These are phyloP conservation scores for Elaeis guineensis DNA, from an alignment of 176 grass and related monocot genomes.

Conservation along the genomic window DNA sequence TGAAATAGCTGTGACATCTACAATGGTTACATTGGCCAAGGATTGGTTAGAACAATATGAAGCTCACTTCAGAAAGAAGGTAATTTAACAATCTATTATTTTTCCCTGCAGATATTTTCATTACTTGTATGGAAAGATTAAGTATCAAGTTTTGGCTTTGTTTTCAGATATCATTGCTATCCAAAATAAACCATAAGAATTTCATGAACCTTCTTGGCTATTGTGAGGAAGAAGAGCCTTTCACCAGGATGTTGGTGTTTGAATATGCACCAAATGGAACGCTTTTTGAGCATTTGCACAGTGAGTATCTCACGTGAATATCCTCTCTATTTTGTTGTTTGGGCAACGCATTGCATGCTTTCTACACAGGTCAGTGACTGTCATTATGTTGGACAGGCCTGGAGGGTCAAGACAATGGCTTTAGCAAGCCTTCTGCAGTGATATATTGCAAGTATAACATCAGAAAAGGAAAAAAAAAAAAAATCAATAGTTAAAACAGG, in stretches of 20 bases:
- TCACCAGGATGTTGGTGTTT: constrained; percentile 79
- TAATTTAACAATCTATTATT: not conserved
- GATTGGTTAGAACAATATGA: constrained; percentile 41
- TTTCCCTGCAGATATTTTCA: not conserved
- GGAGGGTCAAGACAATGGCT: too few relatives aligned
- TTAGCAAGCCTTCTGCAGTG: too few relatives aligned
- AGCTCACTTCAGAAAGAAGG: constrained; percentile 60
- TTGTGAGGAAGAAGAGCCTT: constrained; percentile 48
- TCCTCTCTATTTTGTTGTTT: too few relatives aligned
- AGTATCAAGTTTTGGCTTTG: not conserved
- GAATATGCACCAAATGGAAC: constrained; percentile 79
- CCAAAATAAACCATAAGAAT: constrained; percentile 85
- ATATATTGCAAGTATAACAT: too few relatives aligned
- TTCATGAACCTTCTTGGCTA: constrained; percentile 83
- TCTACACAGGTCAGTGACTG: too few relatives aligned
- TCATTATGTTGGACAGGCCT: too few relatives aligned
- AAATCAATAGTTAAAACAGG: too few relatives aligned
- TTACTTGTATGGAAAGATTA: too few relatives aligned
- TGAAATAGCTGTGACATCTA: constrained; percentile 77
- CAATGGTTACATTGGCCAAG: constrained; percentile 16
- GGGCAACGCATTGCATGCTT: too few relatives aligned
- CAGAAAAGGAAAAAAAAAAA: too few relatives aligned
- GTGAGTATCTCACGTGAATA: constrained; percentile 26
- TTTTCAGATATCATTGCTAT: constrained; percentile 52
- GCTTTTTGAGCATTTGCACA: constrained; percentile 90